phyloP scores from a whole-genome alignment of 805 yeast genomes.

The Geotrichum ghanense region DNA sequence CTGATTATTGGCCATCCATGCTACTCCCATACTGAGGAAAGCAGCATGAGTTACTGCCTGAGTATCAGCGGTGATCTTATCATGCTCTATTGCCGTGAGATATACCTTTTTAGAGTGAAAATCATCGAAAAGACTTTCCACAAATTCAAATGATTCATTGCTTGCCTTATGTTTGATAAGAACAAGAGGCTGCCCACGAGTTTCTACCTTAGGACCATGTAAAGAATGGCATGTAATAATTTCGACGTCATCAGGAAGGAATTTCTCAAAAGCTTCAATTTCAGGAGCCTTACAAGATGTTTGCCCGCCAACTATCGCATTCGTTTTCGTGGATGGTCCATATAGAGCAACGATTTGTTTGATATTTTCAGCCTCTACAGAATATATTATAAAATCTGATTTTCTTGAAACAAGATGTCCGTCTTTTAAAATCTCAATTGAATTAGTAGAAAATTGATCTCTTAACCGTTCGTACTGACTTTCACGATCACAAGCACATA shows the following conservation, averaged over 20 bases:
- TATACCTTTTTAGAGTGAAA: slow-evolving; percentile 67
- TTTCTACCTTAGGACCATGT: slow-evolving; percentile 86
- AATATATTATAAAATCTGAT: slow-evolving; percentile 76
- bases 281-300: slow-evolving; percentile 93
- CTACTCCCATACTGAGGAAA: slow-evolving; percentile 90
- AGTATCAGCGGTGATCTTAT: slow-evolving; percentile 92
- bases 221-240: slow-evolving; percentile 83
- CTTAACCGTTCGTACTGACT: slow-evolving; percentile 40
- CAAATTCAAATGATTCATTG: slow-evolving; percentile 44
- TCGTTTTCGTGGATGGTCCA: slow-evolving; percentile 76
- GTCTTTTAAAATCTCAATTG: slow-evolving; percentile 47
- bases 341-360: slow-evolving; percentile 58
- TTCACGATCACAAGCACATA: slow-evolving; percentile 79
- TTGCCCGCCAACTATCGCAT: slow-evolving; percentile 95
- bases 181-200: slow-evolving; percentile 89
- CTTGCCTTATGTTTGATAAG: slow-evolving; percentile 63
- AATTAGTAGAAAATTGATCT: slow-evolving; percentile 30
- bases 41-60: slow-evolving; percentile 99
- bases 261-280: slow-evolving; percentile 67
- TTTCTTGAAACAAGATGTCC: slow-evolving; percentile 78
- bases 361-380: slow-evolving; percentile 87
- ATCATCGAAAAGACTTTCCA: slow-evolving; percentile 55
- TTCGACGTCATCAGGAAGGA: slow-evolving; percentile 66
- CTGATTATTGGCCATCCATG: slow-evolving; percentile 74
- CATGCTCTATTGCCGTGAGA: slow-evolving; percentile 80